A percentile compares a stretch with the other conserved stretches of the same genome.
phyloP scores from a whole-genome alignment of 2,329 filamentous ascomycete species.

The Cryphonectria radicalis region DNA sequence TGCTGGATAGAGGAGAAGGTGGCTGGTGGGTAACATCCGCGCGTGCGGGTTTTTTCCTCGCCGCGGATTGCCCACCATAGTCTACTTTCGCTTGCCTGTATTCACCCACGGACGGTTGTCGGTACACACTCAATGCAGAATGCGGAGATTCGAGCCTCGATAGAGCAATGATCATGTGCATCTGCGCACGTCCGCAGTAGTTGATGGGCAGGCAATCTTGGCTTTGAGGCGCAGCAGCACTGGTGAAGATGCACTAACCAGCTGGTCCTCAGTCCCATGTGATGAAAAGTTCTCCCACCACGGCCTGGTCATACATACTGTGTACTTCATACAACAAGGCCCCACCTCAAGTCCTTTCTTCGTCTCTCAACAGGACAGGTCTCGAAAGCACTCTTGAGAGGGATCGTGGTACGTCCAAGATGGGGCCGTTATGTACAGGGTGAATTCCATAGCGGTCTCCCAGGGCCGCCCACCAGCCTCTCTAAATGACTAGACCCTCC shows the following conservation, averaged over 20 bases:
- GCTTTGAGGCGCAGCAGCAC: slow-evolving; percentile 11
- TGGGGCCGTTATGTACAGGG: background rate
- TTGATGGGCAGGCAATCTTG: slow-evolving; percentile 2
- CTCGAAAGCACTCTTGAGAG: background rate
- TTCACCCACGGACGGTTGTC: background rate
- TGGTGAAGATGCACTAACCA: background rate
- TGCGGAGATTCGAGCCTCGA: background rate
- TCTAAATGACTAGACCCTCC: background rate
- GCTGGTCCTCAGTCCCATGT: background rate
- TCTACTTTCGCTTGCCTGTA: background rate
- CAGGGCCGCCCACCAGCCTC: background rate
- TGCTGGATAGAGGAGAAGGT: background rate
- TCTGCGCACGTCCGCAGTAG: background rate
- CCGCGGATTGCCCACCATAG: background rate
- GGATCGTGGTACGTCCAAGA: background rate
- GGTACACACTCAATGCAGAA: background rate
- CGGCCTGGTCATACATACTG: background rate
- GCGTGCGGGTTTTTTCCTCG: background rate
- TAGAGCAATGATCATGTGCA: background rate
- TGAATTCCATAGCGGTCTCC: background rate
- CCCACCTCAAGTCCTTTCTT: background rate
- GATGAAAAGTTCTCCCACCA: background rate
- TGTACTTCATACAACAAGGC: background rate
- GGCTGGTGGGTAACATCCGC: background rate
- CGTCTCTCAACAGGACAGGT: background rate